Conservation (phyloP, 768 basidiomycete genomes). For the Albatrellus ellisii region DNA sequence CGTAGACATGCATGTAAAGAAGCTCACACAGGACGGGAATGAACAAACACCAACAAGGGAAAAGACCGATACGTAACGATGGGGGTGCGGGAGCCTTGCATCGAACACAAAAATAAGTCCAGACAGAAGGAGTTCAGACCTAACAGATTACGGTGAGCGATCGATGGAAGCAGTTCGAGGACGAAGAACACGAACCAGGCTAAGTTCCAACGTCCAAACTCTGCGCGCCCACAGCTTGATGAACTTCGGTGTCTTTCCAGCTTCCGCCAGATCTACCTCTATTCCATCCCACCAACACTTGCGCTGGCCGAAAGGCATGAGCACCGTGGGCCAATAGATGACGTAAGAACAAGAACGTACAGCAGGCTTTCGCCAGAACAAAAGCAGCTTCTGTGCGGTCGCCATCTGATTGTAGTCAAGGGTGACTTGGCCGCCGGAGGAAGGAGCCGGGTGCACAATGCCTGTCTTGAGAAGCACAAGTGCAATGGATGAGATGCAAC, state of each 20-base stretch:
- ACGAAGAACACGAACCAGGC: constrained; percentile 45
- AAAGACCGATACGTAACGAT: not conserved
- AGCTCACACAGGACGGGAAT: not conserved
- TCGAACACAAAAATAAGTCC: not conserved
- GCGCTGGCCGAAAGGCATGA: constrained; percentile 53
- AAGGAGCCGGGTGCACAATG: constrained; percentile 54
- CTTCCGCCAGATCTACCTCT: constrained; percentile 68
- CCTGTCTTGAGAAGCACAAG: constrained; percentile 96
- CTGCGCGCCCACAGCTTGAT: constrained; percentile 95
- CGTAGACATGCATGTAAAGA: constrained; percentile 8
- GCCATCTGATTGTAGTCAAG: constrained; percentile 91
- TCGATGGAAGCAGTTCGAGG: constrained; percentile 10
- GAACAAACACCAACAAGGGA: not conserved
- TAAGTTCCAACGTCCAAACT: constrained; percentile 97
- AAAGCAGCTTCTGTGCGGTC: constrained; percentile 89
- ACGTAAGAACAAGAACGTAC: constrained; percentile 40
- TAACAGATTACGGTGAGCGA: constrained; percentile 1
- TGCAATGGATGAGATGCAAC: constrained; percentile 97
- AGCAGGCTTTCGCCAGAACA: constrained; percentile 99
- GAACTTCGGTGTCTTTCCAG: constrained; percentile 34
- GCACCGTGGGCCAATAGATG: no score
- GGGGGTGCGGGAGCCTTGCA: not conserved
- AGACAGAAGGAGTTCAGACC: constrained; percentile 7
- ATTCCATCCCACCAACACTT: constrained; percentile 99
- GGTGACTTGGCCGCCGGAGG: constrained; percentile 51